Evolutionary conservation across 139 green algal species (phyloP).

Genomic region (Penium margaritaceum): DNA sequence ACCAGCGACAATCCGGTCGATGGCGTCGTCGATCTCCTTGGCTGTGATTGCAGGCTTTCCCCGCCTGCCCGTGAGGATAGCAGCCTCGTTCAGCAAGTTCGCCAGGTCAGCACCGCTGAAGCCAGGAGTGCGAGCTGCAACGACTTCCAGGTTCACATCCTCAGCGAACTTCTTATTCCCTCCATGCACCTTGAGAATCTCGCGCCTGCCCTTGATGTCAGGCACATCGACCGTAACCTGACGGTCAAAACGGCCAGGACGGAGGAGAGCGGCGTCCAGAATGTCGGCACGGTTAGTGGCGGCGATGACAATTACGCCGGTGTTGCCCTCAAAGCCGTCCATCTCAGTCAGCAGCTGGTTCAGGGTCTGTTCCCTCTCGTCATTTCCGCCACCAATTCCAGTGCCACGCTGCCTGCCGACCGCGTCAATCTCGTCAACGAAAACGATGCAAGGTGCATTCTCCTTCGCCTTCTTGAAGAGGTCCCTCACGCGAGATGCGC

Average conservation of each 20-base stretch:
- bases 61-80: slow-evolving; percentile 88
- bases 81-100: slow-evolving; percentile 98
- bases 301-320: slow-evolving; percentile 90
- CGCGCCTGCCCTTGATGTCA: slow-evolving; percentile 84
- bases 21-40: slow-evolving; percentile 85
- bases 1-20: slow-evolving; percentile 91
- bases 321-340: slow-evolving; percentile 98
- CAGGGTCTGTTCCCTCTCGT: slow-evolving; percentile 86
- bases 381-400: slow-evolving; percentile 89
- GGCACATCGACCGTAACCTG: slow-evolving; percentile 91
- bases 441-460: slow-evolving; percentile 97
- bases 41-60: slow-evolving; percentile 63
- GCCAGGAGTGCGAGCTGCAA: slow-evolving; percentile 86
- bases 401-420: slow-evolving; percentile 87
- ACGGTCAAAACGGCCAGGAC: slow-evolving; percentile 90
- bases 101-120: slow-evolving; percentile 90
- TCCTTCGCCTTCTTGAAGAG: slow-evolving; percentile 98
- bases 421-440: slow-evolving; percentile 98
- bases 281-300: slow-evolving; percentile 96
- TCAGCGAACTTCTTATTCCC: slow-evolving; percentile 89
- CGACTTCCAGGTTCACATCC: slow-evolving; percentile 89
- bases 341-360: slow-evolving; percentile 83
- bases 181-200: slow-evolving; percentile 89
- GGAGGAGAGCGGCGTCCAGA: slow-evolving; percentile 90
- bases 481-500: slow-evolving; percentile 86